Percentiles rank a stretch among this genome's conserved stretches.
These are phyloP conservation scores for Rhizophora apiculata DNA, from an alignment of 345 rosid species.

Conservation along the genomic window DNA sequence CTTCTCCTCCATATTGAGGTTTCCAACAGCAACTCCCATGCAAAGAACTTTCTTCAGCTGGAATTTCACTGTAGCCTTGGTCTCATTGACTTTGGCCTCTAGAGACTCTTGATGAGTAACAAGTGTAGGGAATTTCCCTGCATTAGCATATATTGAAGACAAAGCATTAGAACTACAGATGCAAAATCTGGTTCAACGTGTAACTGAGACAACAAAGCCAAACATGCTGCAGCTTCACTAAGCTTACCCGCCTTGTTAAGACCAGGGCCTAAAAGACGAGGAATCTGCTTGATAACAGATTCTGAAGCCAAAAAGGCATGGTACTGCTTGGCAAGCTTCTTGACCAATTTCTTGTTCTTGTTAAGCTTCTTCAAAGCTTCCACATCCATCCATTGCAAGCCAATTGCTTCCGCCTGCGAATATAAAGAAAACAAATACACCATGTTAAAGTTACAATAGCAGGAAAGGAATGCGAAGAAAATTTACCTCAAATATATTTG, in stretches of 20 bases:
- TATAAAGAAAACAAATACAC: not conserved
- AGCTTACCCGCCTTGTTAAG: conserved; percentile 49
- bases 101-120: conserved; percentile 37
- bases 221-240: not conserved
- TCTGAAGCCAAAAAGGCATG: conserved; percentile 43
- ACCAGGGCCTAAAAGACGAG: conserved; percentile 43
- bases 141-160: not conserved
- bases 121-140: conserved; percentile 41
- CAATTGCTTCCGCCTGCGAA: conserved; percentile 27
- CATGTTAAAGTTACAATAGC: not conserved
- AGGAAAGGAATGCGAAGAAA: not conserved
- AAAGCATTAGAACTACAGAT: not conserved
- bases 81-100: conserved; percentile 35
- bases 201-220: not conserved
- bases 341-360: conserved; percentile 43
- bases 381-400: conserved; percentile 39
- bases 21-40: conserved; percentile 44
- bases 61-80: conserved; percentile 34
- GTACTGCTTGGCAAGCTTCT: conserved; percentile 40
- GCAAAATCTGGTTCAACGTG: not conserved
- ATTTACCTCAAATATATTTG: too few species aligned
- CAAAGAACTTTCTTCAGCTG: conserved; percentile 38
- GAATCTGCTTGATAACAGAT: conserved; percentile 44
- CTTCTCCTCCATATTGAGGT: conserved; percentile 37
- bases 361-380: conserved; percentile 40